A percentile compares a stretch with the other conserved stretches of the same genome.
These are phyloP conservation scores for Omphalea diandra DNA, from an alignment of 441 rosid genomes.

Conservation along the genomic window DNA sequence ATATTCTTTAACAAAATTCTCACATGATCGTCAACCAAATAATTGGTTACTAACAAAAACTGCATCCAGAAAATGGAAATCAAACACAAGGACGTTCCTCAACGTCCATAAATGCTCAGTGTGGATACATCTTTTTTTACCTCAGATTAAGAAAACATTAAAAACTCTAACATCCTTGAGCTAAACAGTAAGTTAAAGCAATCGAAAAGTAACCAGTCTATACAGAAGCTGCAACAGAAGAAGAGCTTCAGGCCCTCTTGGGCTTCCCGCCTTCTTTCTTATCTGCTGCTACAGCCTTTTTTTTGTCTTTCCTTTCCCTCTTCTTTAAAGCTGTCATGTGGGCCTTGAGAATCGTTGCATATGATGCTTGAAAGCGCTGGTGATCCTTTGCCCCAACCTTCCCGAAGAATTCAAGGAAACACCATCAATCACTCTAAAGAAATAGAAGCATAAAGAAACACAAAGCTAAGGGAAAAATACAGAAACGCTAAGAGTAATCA, in stretches of 20 bases:
- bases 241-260: slow-evolving; percentile 42
- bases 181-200: not conserved
- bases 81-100: slow-evolving; percentile 6
- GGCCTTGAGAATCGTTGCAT: slow-evolving; percentile 90
- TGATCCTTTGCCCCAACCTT: slow-evolving; percentile 93
- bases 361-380: slow-evolving; percentile 89
- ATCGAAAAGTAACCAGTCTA: not conserved
- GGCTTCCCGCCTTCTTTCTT: slow-evolving; percentile 55
- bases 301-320: slow-evolving; percentile 90
- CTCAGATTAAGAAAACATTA: not conserved
- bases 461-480: not conserved
- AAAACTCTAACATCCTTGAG: not conserved
- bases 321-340: slow-evolving; percentile 87
- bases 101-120: not conserved
- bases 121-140: no score
- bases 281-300: slow-evolving; percentile 61
- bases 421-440: slow-evolving; percentile 18
- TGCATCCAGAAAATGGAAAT: not conserved
- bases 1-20: no score
- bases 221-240: no score
- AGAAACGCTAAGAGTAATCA: not conserved
- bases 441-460: not conserved
- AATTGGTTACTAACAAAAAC: not conserved
- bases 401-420: slow-evolving; percentile 4
- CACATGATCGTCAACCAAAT: no score